phyloP scores from a whole-genome alignment of 2,329 filamentous ascomycete species.

The Teratosphaeria nubilosa region DNA sequence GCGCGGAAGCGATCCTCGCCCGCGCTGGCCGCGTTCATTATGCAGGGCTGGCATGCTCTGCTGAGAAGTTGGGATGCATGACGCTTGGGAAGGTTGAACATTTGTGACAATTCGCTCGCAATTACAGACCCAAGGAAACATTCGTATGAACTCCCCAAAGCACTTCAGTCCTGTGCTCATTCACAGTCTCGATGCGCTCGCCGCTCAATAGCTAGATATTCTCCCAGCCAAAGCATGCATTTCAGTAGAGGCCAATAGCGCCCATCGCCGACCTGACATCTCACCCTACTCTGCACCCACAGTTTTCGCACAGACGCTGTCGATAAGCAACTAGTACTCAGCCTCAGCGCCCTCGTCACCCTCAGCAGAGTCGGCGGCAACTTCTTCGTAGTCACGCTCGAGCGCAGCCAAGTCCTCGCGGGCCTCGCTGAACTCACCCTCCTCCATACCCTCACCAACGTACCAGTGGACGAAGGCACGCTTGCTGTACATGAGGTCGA shows the following conservation, averaged over 20 bases:
- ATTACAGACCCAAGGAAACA: neutral
- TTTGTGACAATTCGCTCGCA: neutral
- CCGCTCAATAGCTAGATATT: neutral
- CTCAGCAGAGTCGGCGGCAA: conserved; percentile 86
- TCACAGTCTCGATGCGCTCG: neutral
- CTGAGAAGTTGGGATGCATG: neutral
- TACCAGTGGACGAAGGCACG: conserved; percentile 99
- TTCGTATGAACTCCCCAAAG: neutral
- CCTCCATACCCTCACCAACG: conserved; percentile 99
- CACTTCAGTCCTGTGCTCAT: neutral
- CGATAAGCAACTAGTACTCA: conserved; percentile 61
- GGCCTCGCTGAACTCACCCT: conserved; percentile 98
- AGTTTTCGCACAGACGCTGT: neutral
- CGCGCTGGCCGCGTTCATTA: neutral
- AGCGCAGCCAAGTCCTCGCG: conserved; percentile 96
- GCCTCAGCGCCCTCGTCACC: conserved; percentile 75
- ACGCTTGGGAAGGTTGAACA: neutral
- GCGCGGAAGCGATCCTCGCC: neutral
- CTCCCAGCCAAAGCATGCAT: conserved; percentile 3
- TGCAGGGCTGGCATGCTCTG: neutral
- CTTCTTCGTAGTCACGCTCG: conserved; percentile 98
- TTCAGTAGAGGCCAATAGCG: conserved; percentile 4
- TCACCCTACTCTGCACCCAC: neutral
- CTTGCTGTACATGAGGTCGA: conserved; percentile 99
- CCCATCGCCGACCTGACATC: neutral